A percentile compares a stretch with the other conserved stretches of the same genome.
Evolutionary conservation across 129 eudicot species (phyloP).

Genomic region (Oenanthe sinensis): DNA sequence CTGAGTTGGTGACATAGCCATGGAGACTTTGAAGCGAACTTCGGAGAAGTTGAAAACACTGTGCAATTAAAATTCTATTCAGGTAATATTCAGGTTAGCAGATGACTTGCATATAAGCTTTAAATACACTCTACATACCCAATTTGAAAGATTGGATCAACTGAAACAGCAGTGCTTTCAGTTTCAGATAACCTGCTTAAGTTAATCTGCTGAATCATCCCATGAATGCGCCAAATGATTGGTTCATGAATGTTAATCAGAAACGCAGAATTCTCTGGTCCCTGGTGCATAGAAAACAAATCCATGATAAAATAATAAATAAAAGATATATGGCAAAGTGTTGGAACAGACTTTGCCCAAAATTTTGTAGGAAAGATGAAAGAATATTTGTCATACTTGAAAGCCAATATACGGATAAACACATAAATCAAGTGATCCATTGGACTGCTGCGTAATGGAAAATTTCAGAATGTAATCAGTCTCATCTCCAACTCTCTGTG

Average conservation of each 20-base stretch:
- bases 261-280: slow-evolving; percentile 91
- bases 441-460: slow-evolving; percentile 74
- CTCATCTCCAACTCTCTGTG: slow-evolving; percentile 75
- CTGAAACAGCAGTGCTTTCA: slow-evolving; percentile 68
- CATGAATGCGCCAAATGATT: slow-evolving; percentile 95
- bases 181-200: slow-evolving; percentile 45
- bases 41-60: slow-evolving; percentile 89
- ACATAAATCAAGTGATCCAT: slow-evolving; percentile 84
- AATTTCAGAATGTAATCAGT: slow-evolving; percentile 67
- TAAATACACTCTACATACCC: slow-evolving; percentile 39
- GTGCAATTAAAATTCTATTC: slow-evolving; percentile 17
- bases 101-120: background rate
- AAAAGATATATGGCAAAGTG: background rate
- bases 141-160: slow-evolving; percentile 85
- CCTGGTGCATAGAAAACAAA: slow-evolving; percentile 35
- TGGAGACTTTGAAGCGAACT: slow-evolving; percentile 81
- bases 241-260: slow-evolving; percentile 91
- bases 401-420: slow-evolving; percentile 93
- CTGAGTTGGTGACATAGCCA: slow-evolving; percentile 98
- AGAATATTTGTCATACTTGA: slow-evolving; percentile 30
- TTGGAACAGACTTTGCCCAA: background rate
- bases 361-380: background rate
- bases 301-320: background rate
- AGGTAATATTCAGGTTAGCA: slow-evolving; percentile 13
- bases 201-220: slow-evolving; percentile 80